Evolutionary conservation across 2,329 filamentous ascomycete genomes (phyloP).

Genomic region (Dichotomopilus funicola): DNA sequence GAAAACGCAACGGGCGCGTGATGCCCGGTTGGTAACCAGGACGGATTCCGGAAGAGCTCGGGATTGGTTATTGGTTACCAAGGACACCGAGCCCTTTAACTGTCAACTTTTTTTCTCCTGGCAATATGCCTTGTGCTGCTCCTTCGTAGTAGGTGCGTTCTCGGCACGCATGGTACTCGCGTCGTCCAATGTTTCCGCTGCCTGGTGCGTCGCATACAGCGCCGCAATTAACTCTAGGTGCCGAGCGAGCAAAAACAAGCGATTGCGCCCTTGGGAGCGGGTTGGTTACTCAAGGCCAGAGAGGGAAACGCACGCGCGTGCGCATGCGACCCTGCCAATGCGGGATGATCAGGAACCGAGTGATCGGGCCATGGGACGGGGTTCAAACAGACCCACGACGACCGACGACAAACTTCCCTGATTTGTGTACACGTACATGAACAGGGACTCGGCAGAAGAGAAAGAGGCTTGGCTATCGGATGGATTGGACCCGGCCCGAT

Average conservation of each 20-base stretch:
- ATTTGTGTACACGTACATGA: background rate
- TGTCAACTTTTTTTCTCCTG: too few relatives aligned
- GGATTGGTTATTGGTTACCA: too few relatives aligned
- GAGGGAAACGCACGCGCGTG: background rate
- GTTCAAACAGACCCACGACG: too few relatives aligned
- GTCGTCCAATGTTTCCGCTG: constrained; percentile 7
- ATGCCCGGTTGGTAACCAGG: background rate
- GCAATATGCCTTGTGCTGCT: too few relatives aligned
- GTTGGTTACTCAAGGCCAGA: background rate
- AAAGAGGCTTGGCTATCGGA: too few relatives aligned
- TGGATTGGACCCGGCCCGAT: too few relatives aligned
- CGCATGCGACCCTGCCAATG: background rate
- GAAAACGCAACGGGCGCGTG: background rate
- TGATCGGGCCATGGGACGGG: background rate
- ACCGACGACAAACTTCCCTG: too few relatives aligned
- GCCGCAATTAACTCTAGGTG: background rate
- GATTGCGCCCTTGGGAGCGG: too few relatives aligned
- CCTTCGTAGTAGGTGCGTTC: too few relatives aligned
- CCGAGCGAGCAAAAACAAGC: too few relatives aligned
- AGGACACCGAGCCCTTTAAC: too few relatives aligned
- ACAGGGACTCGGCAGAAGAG: too few relatives aligned
- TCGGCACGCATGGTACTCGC: background rate
- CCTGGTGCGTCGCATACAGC: constrained; percentile 5
- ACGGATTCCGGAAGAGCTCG: background rate
- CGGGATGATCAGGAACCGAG: constrained; percentile 5